phyloP scores from a whole-genome alignment of 176 grass and related monocot genomes.

The Carex parvula region DNA sequence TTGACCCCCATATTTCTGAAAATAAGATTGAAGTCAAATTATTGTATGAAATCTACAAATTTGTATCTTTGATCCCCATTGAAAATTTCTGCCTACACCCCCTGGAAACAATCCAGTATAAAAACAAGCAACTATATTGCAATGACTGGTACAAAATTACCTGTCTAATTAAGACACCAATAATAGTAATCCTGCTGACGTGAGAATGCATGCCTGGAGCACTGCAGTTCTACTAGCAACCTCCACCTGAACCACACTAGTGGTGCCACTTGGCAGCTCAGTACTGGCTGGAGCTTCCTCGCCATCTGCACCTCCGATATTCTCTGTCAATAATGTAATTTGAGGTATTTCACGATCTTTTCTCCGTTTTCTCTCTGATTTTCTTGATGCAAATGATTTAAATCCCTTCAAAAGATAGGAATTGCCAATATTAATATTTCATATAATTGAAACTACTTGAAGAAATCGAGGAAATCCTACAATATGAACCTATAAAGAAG shows the following conservation, averaged over 20 bases:
- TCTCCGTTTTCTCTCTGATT: slow-evolving; percentile 37
- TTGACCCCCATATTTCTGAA: neutral
- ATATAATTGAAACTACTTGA: neutral
- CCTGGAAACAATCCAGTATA: neutral
- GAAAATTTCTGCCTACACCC: too few species aligned
- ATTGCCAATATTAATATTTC: neutral
- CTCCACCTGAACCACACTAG: neutral
- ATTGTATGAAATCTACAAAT: neutral
- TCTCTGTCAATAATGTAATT: slow-evolving; percentile 18
- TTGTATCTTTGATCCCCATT: neutral
- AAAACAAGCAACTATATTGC: neutral
- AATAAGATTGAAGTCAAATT: neutral
- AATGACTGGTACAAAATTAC: slow-evolving; percentile 21
- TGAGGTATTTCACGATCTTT: slow-evolving; percentile 25
- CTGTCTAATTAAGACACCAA: slow-evolving; percentile 54
- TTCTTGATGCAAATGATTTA: slow-evolving; percentile 48
- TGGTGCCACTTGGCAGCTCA: slow-evolving; percentile 16
- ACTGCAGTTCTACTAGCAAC: slow-evolving; percentile 50
- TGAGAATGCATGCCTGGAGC: slow-evolving; percentile 64
- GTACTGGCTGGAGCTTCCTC: slow-evolving; percentile 16
- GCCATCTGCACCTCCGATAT: neutral
- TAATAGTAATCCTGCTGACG: slow-evolving; percentile 50
- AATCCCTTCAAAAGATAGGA: slow-evolving; percentile 31
- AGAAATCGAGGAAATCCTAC: neutral
- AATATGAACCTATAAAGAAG: neutral